Conservation (phyloP, 441 rosid genomes). For the Jatropha podagrica region DNA sequence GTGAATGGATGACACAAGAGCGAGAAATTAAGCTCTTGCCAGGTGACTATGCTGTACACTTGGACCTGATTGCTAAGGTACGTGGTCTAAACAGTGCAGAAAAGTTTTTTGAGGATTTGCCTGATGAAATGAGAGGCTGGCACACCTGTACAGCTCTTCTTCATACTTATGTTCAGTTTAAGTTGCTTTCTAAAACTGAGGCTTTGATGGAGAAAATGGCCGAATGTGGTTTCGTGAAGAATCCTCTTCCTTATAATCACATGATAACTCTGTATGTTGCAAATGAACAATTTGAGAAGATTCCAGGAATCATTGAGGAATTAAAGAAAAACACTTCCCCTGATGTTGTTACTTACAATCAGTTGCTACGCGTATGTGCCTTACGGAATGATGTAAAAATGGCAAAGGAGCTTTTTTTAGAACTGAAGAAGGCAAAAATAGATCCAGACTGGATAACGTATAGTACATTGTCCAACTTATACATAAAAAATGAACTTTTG, state of each 20-base stretch:
- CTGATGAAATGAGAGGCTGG: conserved; percentile 66
- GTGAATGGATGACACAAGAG: conserved; percentile 83
- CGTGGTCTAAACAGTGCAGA: conserved; percentile 72
- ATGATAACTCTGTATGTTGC: conserved; percentile 67
- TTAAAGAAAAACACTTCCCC: conserved; percentile 58
- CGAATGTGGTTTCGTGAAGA: conserved; percentile 58
- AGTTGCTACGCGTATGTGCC: conserved; percentile 62
- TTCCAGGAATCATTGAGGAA: conserved; percentile 50
- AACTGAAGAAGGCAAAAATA: conserved; percentile 56
- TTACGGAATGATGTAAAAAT: conserved; percentile 52
- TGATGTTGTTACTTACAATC: conserved; percentile 71
- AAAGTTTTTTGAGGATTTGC: conserved; percentile 83
- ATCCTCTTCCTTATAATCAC: conserved; percentile 74
- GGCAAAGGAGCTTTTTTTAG: conserved; percentile 60
- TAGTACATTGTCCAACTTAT: conserved; percentile 63
- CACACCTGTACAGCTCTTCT: conserved; percentile 75
- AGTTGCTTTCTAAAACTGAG: conserved; percentile 57
- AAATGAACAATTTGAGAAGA: conserved; percentile 51
- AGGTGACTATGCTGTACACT: conserved; percentile 87
- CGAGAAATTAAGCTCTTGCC: conserved; percentile 63
- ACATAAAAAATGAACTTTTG: conserved; percentile 45
- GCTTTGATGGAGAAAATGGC: conserved; percentile 80
- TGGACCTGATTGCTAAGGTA: conserved; percentile 79
- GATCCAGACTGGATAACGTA: conserved; percentile 88
- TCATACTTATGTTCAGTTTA: conserved; percentile 60